Percentiles rank a stretch among this genome's conserved stretches.
phyloP scores from a whole-genome alignment of 2,329 filamentous ascomycete species.

The Diaporthe humulicola region DNA sequence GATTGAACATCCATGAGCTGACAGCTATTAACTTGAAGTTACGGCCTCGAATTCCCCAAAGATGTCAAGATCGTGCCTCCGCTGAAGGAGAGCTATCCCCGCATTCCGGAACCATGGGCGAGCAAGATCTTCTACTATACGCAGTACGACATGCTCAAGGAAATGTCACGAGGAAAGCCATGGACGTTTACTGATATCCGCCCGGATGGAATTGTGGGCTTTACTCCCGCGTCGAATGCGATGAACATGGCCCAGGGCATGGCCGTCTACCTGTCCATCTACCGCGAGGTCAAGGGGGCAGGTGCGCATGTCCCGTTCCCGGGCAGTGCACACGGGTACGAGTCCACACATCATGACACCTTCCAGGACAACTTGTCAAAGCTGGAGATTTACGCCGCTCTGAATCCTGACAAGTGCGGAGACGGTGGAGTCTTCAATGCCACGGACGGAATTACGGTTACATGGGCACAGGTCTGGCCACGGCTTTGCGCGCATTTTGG shows the following conservation, averaged over 20 bases:
- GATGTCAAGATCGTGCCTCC: not conserved
- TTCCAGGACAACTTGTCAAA: not conserved
- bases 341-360: not conserved
- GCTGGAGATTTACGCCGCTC: not conserved
- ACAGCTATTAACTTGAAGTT: not conserved
- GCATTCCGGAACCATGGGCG: constrained; percentile 1
- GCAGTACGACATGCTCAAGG: constrained; percentile 3
- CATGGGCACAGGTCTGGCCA: not conserved
- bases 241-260: constrained; percentile 19
- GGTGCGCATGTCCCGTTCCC: not conserved
- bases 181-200: constrained; percentile 1
- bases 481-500: constrained; percentile 1
- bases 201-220: not conserved
- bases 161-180: not conserved
- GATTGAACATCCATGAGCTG: not conserved
- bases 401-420: not conserved
- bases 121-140: constrained; percentile 10
- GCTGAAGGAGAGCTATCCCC: constrained; percentile 1
- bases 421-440: not conserved
- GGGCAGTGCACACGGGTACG: not conserved
- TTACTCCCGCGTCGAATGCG: not conserved
- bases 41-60: constrained; percentile 1
- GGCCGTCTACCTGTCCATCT: not conserved
- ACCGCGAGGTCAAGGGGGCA: not conserved
- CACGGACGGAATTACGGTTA: not conserved